Evolutionary conservation across 345 rosid genomes (phyloP).

Genomic region (Hirschfeldia incana): DNA sequence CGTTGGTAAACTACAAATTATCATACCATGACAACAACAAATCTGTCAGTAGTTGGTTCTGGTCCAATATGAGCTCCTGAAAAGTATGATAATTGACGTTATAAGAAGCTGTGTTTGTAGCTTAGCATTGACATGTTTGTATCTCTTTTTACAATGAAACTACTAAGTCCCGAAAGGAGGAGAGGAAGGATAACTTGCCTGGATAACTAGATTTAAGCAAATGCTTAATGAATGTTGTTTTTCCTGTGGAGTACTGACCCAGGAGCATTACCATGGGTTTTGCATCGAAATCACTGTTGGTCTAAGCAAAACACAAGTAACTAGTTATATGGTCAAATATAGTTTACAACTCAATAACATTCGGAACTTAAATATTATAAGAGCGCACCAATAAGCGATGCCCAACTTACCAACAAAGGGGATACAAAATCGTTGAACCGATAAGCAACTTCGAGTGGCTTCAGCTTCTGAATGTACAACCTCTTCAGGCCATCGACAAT

Average conservation of each 20-base stretch:
- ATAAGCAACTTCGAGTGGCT: conserved; percentile 87
- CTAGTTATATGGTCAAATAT: conserved; percentile 10
- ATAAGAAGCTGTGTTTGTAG: not conserved
- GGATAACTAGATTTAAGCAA: conserved; percentile 82
- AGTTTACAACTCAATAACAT: conserved; percentile 10
- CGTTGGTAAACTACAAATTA: not conserved
- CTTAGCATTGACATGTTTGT: not conserved
- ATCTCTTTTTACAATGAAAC: not conserved
- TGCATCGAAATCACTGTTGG: conserved; percentile 92
- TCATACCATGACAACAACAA: conserved; percentile 94
- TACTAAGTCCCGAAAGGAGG: not conserved
- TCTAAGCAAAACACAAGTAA: conserved; percentile 46
- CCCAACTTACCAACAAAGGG: conserved; percentile 69
- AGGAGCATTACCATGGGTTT: conserved; percentile 98
- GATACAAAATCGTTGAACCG: conserved; percentile 93
- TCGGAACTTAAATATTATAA: not conserved
- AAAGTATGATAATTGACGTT: conserved; percentile 19
- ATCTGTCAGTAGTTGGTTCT: conserved; percentile 98
- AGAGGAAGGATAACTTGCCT: conserved; percentile 46
- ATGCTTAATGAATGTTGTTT: conserved; percentile 97
- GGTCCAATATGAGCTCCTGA: conserved; percentile 99
- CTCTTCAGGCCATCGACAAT: conserved; percentile 89
- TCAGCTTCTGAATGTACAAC: conserved; percentile 83
- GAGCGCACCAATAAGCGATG: conserved; percentile 1
- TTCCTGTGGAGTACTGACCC: conserved; percentile 98